phyloP scores from a whole-genome alignment of 305 asterid genomes.

The Andrographis paniculata region DNA sequence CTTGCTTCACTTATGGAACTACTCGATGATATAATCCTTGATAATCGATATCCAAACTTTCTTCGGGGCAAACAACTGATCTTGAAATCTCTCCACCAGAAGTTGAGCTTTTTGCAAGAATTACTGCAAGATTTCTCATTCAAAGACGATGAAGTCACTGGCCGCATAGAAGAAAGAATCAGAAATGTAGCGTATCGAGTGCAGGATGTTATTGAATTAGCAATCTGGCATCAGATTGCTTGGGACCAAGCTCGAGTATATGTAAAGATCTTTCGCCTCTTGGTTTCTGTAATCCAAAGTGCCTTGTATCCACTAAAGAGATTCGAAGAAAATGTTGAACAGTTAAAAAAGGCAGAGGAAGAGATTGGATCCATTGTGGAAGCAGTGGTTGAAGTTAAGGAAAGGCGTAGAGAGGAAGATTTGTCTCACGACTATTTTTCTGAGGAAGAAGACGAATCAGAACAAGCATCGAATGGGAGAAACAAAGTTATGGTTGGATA shows the following conservation, averaged over 20 bases:
- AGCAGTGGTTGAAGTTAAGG: too few relatives aligned
- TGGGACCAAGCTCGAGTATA: not conserved
- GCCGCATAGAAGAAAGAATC: not conserved
- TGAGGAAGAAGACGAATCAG: not conserved
- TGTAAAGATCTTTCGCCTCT: not conserved
- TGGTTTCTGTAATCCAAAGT: not conserved
- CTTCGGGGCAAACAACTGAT: not conserved
- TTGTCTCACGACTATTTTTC: not conserved
- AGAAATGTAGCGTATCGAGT: not conserved
- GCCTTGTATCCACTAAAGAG: not conserved
- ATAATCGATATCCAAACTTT: not conserved
- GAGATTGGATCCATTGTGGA: too few relatives aligned
- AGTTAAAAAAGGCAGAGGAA: too few relatives aligned
- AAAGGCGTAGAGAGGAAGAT: not conserved
- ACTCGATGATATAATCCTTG: not conserved
- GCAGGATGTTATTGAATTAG: not conserved
- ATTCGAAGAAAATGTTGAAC: too few relatives aligned
- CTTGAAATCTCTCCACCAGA: not conserved
- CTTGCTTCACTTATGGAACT: slow-evolving; percentile 1
- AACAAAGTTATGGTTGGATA: not conserved
- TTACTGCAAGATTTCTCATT: not conserved
- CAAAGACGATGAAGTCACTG: not conserved
- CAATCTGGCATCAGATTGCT: not conserved
- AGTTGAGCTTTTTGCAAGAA: not conserved
- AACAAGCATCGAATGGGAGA: not conserved